Evolutionary conservation across 306 rosid species (phyloP).

Genomic region (Parietaria judaica): DNA sequence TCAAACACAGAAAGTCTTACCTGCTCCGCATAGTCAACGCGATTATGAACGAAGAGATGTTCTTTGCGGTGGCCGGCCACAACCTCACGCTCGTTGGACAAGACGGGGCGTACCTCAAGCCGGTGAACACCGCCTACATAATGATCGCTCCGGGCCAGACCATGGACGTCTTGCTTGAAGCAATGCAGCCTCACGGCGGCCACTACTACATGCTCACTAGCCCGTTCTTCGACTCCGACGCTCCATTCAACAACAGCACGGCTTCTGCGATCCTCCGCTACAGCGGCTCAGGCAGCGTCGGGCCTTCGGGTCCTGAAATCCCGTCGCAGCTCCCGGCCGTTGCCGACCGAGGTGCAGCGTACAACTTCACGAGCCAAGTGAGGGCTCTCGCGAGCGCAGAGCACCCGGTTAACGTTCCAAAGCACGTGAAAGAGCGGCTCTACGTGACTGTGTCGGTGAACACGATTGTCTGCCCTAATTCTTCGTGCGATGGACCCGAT

Average conservation of each 20-base stretch:
- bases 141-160: conserved; percentile 44
- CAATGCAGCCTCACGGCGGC: conserved; percentile 28
- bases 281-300: conserved; percentile 12
- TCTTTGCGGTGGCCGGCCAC: conserved; percentile 35
- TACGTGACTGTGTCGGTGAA: conserved; percentile 26
- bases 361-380: conserved; percentile 23
- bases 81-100: conserved; percentile 24
- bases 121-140: conserved; percentile 23
- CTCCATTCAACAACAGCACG: conserved; percentile 27
- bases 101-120: conserved; percentile 34
- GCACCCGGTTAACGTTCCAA: conserved; percentile 32
- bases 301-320: conserved; percentile 6
- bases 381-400: conserved; percentile 27
- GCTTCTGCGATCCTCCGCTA: conserved; percentile 40
- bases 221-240: conserved; percentile 16
- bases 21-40: conserved; percentile 27
- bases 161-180: conserved; percentile 34
- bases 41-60: conserved; percentile 29
- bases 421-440: conserved; percentile 23
- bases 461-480: conserved; percentile 22
- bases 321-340: conserved; percentile 22
- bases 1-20: conserved; percentile 28
- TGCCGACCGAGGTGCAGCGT: conserved; percentile 25
- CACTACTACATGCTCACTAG: conserved; percentile 40
- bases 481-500: conserved; percentile 34